phyloP scores from a whole-genome alignment of 768 basidiomycete species.

The Russula compacta region DNA sequence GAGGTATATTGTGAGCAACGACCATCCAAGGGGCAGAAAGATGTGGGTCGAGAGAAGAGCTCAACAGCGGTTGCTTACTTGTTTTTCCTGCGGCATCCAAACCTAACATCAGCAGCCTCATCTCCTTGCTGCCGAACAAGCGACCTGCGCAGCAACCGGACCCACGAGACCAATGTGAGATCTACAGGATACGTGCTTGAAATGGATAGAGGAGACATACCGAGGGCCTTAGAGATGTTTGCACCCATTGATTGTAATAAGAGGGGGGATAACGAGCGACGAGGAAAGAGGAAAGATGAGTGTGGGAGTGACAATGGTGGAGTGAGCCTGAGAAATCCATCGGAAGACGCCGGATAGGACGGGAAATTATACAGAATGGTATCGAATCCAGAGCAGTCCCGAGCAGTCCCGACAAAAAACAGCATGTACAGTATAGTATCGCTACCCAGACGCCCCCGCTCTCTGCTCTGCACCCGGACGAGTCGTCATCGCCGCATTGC shows the following conservation, averaged over 20 bases:
- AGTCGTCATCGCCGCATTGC: conserved; percentile 26
- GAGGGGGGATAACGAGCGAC: conserved; percentile 56
- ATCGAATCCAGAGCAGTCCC: neutral
- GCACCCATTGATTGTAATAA: conserved; percentile 59
- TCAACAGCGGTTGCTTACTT: conserved; percentile 44
- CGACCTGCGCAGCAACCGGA: conserved; percentile 46
- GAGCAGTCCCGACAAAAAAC: neutral
- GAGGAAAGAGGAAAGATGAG: conserved; percentile 23
- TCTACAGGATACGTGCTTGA: neutral
- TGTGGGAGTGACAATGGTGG: too few species aligned
- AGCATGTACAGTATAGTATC: neutral
- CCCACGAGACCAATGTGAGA: conserved; percentile 2
- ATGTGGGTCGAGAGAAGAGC: conserved; percentile 9
- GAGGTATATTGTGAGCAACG: conserved; percentile 8
- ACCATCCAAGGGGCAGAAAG: neutral
- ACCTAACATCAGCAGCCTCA: conserved; percentile 94
- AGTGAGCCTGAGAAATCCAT: neutral
- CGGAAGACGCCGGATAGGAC: conserved; percentile 1
- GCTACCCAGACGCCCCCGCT: neutral
- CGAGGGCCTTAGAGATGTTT: conserved; percentile 77
- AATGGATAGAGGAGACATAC: conserved; percentile 31
- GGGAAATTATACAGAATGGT: neutral
- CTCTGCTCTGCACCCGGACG: neutral
- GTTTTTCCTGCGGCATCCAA: conserved; percentile 98
- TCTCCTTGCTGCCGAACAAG: conserved; percentile 98